Evolutionary conservation across 2,329 filamentous ascomycete genomes (phyloP), one percentile per base, ranked within the genome.

Genomic region (Aquanectria penicillioides): DNA sequence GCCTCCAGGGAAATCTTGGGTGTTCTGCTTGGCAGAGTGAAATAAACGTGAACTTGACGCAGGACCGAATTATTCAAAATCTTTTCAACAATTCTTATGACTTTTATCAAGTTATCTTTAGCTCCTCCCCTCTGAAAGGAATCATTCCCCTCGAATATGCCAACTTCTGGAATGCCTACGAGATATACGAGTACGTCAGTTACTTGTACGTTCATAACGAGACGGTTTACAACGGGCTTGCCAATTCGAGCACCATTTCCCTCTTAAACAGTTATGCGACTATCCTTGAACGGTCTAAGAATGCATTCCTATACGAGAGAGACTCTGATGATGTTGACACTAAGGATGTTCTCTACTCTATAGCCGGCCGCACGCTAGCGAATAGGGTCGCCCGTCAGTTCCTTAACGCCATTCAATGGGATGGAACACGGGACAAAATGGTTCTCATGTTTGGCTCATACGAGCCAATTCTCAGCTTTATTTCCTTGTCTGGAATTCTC

Each of bases 191-290:
- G 54, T 82, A 82, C 43, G 83, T 85, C 15, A 71, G 75, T n/a
- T 88, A 85, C 68, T 73, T 81, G 64, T 82, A 81, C 65, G 75
- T 71, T 9, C 83, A 88, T 72, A 83, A 86, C 59, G 67, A 73
- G 29, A 79, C 79, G 1, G 73, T 81, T 7, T 69, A 71, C 22
- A 62, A 70, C 1, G 66, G 66, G 2, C 70, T 91, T 3, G 47
- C 65, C 7, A 64, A 73, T 29, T 67, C 66, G 36, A 69, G 74
- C 62, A 22, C 48, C 1, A 73, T 77, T 20, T 81, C 80, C n/a
- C 62, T 69, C 29, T 81, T 94, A 29, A 80, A 81, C 56, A 79
- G 77, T 5, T 83, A 94, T 18, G 93, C 93, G 47, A 83, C 88
- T 62, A 76, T 76, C 15, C 86, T 93, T 71, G 88, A 95, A 76